phyloP scores from a whole-genome alignment of 2,329 filamentous ascomycete genomes.

The Fusarium setosum region DNA sequence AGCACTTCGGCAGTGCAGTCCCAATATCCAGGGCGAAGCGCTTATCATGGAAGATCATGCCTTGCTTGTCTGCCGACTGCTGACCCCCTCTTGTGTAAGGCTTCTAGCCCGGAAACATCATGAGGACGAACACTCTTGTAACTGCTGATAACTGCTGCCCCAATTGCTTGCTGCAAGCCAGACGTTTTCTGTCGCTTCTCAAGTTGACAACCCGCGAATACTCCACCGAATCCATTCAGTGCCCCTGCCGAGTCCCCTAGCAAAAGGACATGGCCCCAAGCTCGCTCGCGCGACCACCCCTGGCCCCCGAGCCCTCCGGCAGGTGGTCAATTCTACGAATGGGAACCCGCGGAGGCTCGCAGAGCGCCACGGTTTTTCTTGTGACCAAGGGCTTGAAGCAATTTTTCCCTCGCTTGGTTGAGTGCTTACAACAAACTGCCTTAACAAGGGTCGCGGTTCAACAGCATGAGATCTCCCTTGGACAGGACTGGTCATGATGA shows the following conservation, averaged over 20 bases:
- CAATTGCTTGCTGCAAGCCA: background rate
- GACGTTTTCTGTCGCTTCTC: background rate
- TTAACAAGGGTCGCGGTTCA: constrained; percentile 16
- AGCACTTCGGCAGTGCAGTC: constrained; percentile 1
- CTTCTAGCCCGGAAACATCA: constrained; percentile 2
- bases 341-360: constrained; percentile 37
- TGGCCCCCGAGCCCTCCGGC: constrained; percentile 42
- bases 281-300: constrained; percentile 16
- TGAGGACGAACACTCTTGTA: constrained; percentile 3
- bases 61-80: constrained; percentile 1
- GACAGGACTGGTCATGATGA: constrained; percentile 19
- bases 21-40: constrained; percentile 6
- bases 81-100: background rate
- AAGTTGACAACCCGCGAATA: background rate
- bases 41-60: constrained; percentile 16
- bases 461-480: constrained; percentile 24
- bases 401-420: constrained; percentile 7
- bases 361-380: constrained; percentile 26
- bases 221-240: constrained; percentile 15
- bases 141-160: background rate
- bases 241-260: constrained; percentile 11
- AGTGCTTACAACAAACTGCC: constrained; percentile 8
- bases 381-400: constrained; percentile 17
- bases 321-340: constrained; percentile 38
- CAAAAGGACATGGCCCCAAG: constrained; percentile 10